Conservation (phyloP, 2,329 filamentous ascomycete genomes). For the Coleophoma cylindrospora region DNA sequence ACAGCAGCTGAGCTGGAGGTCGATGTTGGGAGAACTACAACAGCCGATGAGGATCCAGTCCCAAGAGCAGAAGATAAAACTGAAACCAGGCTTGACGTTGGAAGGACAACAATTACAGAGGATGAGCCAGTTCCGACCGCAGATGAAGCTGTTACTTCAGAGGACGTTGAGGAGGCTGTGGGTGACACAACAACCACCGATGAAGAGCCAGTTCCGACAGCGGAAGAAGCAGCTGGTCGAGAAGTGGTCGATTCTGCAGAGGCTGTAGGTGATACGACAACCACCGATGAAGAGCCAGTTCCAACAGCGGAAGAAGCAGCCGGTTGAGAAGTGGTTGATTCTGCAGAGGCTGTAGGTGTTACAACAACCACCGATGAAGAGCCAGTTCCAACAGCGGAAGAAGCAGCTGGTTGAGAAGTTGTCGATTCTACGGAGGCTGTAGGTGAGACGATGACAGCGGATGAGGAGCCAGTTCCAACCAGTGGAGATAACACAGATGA, state of each 20-base stretch:
- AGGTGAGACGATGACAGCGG: not conserved
- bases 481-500: not conserved
- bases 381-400: slow-evolving; percentile 2
- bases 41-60: too few relatives aligned
- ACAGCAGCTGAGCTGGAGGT: too few relatives aligned
- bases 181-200: slow-evolving; percentile 9
- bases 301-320: slow-evolving; percentile 3
- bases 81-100: not conserved
- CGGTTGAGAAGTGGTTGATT: not conserved
- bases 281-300: slow-evolving; percentile 5
- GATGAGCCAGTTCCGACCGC: slow-evolving; percentile 1
- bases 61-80: too few relatives aligned
- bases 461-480: slow-evolving; percentile 1
- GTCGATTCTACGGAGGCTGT: not conserved
- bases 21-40: too few relatives aligned
- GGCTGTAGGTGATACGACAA: slow-evolving; percentile 9
- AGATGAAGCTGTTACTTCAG: not conserved
- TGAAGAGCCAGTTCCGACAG: not conserved
- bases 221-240: slow-evolving; percentile 4
- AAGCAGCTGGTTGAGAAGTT: too few relatives aligned
- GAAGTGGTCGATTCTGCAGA: not conserved
- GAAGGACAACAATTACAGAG: not conserved
- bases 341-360: not conserved
- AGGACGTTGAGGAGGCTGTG: not conserved
- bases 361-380: not conserved